Base-by-base conservation (phyloP, 352 stramenopile genomes). In the Phytopythium sindhum region DNA sequence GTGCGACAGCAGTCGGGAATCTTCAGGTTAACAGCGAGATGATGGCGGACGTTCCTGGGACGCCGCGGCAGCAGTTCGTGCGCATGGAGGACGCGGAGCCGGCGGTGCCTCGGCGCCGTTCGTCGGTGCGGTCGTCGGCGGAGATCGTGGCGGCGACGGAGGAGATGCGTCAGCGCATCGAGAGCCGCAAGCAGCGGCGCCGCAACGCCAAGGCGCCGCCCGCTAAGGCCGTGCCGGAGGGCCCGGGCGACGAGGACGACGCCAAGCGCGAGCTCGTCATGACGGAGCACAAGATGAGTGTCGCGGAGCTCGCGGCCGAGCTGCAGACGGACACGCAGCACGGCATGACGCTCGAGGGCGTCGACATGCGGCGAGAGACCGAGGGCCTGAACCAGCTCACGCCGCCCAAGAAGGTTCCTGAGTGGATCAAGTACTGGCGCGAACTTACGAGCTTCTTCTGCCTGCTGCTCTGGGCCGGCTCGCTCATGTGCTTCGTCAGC, bases 381-480 rank as follows among this genome's bases (percentile, higher is more conserved):
- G 76, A 85, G 57, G 76, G 76, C 9, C 57, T 79, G 31, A 86
- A 86, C 65, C 65, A 74, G 65, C 69, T 86, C 29, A 84, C 78
- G 41, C 78, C 78, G n/a, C 78, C 78, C n/a, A 78, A 82, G 63
- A 74, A 82, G 50, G 68, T 63, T 23, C 70, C 78, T 23, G 75
- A 84, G 60, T 81, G 72, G 71, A 52, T 84, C 65, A 84, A 85
- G 65, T 78, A 84, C 66, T 81, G 73, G 65, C 75, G 72, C 47
- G 75, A 87, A 35, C 67, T 87, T 47, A 84, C 76, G 57, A 75
- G 76, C 41, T 85, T 87, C 60, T 87, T 84, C 62, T 84, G 74
- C 29, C 42, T 87, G 51, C 24, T 84, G 65, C 74, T 87, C 39
- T 85, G 72, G 76, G 71, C 70, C 28, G 78, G 73, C n/a, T 74